A percentile compares a stretch with the other conserved stretches of the same genome.
phyloP scores from a whole-genome alignment of 345 rosid species.

The Passiflora organensis region DNA sequence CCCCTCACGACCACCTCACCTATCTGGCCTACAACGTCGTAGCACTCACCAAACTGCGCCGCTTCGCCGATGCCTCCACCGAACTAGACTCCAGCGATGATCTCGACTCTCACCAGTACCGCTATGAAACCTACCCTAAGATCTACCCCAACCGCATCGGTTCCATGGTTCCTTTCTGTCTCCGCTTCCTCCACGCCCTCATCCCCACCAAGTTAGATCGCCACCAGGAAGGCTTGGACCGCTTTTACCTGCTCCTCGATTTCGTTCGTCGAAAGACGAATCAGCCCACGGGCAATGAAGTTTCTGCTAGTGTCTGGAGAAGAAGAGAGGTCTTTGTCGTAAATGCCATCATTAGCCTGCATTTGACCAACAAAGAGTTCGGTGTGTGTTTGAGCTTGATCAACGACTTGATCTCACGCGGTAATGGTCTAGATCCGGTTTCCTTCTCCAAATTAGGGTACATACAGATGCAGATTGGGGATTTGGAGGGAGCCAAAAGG shows the following conservation, averaged over 20 bases:
- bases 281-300: slow-evolving; percentile 3
- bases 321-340: slow-evolving; percentile 65
- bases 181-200: slow-evolving; percentile 78
- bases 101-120: slow-evolving; percentile 59
- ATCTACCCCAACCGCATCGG: slow-evolving; percentile 62
- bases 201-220: slow-evolving; percentile 56
- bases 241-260: slow-evolving; percentile 62
- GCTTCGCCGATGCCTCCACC: slow-evolving; percentile 61
- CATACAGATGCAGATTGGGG: slow-evolving; percentile 91
- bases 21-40: slow-evolving; percentile 74
- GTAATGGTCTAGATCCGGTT: slow-evolving; percentile 41
- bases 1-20: slow-evolving; percentile 83
- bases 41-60: slow-evolving; percentile 78
- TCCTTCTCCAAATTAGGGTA: slow-evolving; percentile 73
- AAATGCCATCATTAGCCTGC: slow-evolving; percentile 60
- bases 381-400: slow-evolving; percentile 62
- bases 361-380: slow-evolving; percentile 67
- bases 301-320: slow-evolving; percentile 54
- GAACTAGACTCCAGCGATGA: slow-evolving; percentile 86
- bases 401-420: slow-evolving; percentile 36
- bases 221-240: slow-evolving; percentile 67
- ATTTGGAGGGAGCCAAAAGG: slow-evolving; percentile 62
- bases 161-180: slow-evolving; percentile 87
- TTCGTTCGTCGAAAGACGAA: slow-evolving; percentile 38
- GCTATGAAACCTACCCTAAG: slow-evolving; percentile 70